Evolutionary conservation across 352 stramenopile genomes (phyloP).

Genomic region (Pythium coloratum): DNA sequence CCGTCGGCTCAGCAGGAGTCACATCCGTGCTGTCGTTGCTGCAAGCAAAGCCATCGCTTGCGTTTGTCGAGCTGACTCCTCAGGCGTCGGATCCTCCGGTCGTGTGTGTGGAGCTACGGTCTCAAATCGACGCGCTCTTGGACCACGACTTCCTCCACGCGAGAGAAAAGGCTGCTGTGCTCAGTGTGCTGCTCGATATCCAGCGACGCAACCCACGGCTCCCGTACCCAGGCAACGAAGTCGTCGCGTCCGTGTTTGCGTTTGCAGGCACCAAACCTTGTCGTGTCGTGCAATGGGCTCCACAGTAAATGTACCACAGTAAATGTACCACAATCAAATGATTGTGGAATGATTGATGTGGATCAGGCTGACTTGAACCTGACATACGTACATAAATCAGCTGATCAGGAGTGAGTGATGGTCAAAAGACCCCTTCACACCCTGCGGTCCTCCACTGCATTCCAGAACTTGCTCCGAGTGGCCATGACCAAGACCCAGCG

Average conservation of each 20-base stretch:
- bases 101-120: background rate
- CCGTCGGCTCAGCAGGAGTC: background rate
- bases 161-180: background rate
- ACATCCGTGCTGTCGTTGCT: background rate
- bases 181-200: background rate
- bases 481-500: conserved; percentile 3
- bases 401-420: background rate
- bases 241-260: background rate
- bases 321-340: background rate
- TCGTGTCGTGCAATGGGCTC: background rate
- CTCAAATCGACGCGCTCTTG: background rate
- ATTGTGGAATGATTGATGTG: background rate
- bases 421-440: no score
- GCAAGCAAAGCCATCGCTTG: background rate
- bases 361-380: no score
- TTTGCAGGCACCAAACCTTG: background rate
- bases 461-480: background rate
- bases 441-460: background rate
- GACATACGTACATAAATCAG: no score
- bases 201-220: background rate
- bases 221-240: background rate
- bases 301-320: background rate
- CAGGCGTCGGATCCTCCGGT: background rate
- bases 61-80: background rate
- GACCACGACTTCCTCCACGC: background rate